phyloP scores from a whole-genome alignment of 2,329 filamentous ascomycete species.

The Neurospora crassa region DNA sequence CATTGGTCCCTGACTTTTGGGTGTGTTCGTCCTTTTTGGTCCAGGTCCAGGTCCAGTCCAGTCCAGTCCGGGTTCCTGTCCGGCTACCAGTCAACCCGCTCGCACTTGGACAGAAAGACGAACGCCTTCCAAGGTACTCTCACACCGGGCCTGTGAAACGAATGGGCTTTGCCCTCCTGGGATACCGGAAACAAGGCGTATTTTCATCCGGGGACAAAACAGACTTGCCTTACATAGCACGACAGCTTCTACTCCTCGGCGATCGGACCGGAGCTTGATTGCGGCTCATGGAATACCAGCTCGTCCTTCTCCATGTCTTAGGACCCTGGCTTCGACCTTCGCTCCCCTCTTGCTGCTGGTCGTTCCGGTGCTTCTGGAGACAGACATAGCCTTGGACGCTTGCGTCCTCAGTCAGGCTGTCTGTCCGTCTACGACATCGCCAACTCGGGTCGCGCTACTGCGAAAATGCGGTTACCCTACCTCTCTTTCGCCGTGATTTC shows the following conservation, averaged over 20 bases:
- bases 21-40: background rate
- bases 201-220: background rate
- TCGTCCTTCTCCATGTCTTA: constrained; percentile 16
- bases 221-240: background rate
- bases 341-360: background rate
- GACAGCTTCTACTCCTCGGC: background rate
- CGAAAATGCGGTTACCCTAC: constrained; percentile 21
- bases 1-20: background rate
- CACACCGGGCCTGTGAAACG: background rate
- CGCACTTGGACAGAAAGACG: background rate
- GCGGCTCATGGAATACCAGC: constrained; percentile 19
- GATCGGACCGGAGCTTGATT: background rate
- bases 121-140: background rate
- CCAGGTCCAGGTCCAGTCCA: background rate
- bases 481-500: constrained; percentile 15
- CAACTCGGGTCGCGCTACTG: constrained; percentile 16
- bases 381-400: constrained; percentile 8
- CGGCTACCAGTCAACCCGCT: background rate
- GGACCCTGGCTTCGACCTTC: constrained; percentile 10
- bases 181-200: background rate
- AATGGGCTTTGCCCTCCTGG: background rate
- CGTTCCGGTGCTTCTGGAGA: constrained; percentile 11
- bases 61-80: background rate
- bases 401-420: constrained; percentile 6
- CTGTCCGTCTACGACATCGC: constrained; percentile 6